Conservation (phyloP, 345 rosid genomes). For the Noccaea caerulescens region DNA sequence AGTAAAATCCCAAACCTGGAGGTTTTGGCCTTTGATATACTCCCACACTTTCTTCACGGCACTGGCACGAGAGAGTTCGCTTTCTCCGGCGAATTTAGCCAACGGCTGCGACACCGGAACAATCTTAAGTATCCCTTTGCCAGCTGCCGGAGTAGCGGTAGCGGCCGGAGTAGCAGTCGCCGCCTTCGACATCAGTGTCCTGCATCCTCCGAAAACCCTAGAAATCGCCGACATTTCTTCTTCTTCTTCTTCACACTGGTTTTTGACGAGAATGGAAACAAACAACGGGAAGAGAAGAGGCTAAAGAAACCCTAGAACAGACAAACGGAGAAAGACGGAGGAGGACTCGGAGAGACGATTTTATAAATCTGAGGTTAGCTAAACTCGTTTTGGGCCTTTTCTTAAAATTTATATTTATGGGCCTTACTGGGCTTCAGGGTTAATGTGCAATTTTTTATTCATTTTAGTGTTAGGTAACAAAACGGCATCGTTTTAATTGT, state of each 20-base stretch:
- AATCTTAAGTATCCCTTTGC: slow-evolving; percentile 29
- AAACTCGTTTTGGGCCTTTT: slow-evolving; percentile 11
- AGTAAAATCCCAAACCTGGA: slow-evolving; percentile 49
- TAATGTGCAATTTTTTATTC: not conserved
- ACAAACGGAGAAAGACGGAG: not conserved
- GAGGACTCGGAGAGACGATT: not conserved
- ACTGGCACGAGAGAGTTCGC: slow-evolving; percentile 50
- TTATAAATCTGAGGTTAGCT: not conserved
- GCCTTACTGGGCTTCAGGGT: slow-evolving; percentile 17
- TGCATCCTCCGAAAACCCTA: slow-evolving; percentile 46
- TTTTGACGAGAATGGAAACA: not conserved
- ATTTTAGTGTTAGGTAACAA: not conserved
- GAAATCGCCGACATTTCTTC: slow-evolving; percentile 33
- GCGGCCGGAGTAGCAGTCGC: slow-evolving; percentile 1
- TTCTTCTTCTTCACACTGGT: slow-evolving; percentile 1
- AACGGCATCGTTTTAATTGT: not conserved
- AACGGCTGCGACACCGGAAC: slow-evolving; percentile 36
- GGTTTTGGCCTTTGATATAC: slow-evolving; percentile 50
- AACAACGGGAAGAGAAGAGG: not conserved
- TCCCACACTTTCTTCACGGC: slow-evolving; percentile 61
- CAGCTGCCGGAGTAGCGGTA: slow-evolving; percentile 5
- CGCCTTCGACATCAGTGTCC: slow-evolving; percentile 41
- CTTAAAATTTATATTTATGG: not conserved
- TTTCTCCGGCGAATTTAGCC: slow-evolving; percentile 48
- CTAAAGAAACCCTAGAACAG: slow-evolving; percentile 28